phyloP scores from a whole-genome alignment of 176 grass and related monocot species.

The Eragrostis nindensis region DNA sequence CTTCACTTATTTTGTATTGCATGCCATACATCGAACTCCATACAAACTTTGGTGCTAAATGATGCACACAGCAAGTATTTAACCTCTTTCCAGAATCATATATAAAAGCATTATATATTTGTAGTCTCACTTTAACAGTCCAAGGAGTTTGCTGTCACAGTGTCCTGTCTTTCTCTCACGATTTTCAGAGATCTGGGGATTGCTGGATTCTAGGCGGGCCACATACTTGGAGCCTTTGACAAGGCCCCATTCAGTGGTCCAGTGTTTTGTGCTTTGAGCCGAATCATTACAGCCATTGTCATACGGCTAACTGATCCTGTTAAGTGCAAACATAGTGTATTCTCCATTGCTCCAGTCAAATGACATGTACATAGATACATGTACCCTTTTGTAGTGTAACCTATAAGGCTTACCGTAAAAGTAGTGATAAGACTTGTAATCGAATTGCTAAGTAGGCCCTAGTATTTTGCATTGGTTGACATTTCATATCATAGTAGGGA shows the following conservation, averaged over 20 bases:
- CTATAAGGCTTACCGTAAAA: neutral
- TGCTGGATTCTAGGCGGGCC: conserved; percentile 9
- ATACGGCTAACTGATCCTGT: neutral
- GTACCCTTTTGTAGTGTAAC: neutral
- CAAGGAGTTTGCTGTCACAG: neutral
- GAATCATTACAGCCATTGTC: neutral
- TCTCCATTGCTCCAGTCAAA: neutral
- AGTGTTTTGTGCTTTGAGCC: neutral
- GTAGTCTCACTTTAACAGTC: neutral
- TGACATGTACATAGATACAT: neutral
- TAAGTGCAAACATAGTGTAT: neutral
- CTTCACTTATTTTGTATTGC: too few relatives aligned
- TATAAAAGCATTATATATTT: neutral
- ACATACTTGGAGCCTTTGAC: conserved; percentile 4
- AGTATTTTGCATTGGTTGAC: too few relatives aligned
- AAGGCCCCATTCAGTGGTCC: conserved; percentile 6
- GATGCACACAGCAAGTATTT: neutral
- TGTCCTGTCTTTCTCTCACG: neutral
- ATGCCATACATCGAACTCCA: neutral
- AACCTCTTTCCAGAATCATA: neutral
- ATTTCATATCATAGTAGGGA: too few relatives aligned
- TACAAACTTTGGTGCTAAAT: neutral
- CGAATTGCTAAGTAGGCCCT: neutral
- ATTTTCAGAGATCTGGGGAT: neutral
- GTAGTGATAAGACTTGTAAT: neutral